A percentile compares a stretch with the other conserved stretches of the same genome.
Conservation (phyloP, 2,329 filamentous ascomycete species). For the Neonectria hederae region DNA sequence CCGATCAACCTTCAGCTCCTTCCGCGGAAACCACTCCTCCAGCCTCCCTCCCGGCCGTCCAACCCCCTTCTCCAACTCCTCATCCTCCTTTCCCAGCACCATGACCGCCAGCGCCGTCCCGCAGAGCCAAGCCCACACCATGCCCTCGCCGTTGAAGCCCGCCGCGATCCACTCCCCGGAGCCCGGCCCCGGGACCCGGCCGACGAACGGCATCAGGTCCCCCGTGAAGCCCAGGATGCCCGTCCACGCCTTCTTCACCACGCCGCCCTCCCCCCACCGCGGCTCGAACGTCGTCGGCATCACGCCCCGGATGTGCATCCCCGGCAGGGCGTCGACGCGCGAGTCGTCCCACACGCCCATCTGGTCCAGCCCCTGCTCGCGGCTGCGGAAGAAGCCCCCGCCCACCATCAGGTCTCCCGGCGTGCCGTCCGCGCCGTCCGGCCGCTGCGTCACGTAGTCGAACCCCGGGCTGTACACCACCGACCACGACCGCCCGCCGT, state of each 20-base stretch:
- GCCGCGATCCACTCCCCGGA: slow-evolving; percentile 62
- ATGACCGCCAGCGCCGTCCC: slow-evolving; percentile 58
- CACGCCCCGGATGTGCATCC: slow-evolving; percentile 53
- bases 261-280: slow-evolving; percentile 45
- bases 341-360: slow-evolving; percentile 60
- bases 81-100: slow-evolving; percentile 52
- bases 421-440: slow-evolving; percentile 41
- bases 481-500: slow-evolving; percentile 59
- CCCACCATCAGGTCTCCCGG: slow-evolving; percentile 63
- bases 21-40: slow-evolving; percentile 53
- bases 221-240: slow-evolving; percentile 59
- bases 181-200: slow-evolving; percentile 49
- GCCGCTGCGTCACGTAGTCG: slow-evolving; percentile 63
- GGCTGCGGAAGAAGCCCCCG: slow-evolving; percentile 59
- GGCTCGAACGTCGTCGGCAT: slow-evolving; percentile 55
- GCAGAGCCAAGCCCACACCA: slow-evolving; percentile 63
- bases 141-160: slow-evolving; percentile 62
- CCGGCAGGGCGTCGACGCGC: slow-evolving; percentile 49
- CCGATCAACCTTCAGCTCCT: slow-evolving; percentile 46
- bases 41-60: slow-evolving; percentile 51
- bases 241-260: slow-evolving; percentile 57
- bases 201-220: slow-evolving; percentile 61
- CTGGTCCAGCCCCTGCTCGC: slow-evolving; percentile 54
- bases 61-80: slow-evolving; percentile 39
- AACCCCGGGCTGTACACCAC: slow-evolving; percentile 57